Conservation (phyloP, 768 basidiomycete species). For the Amanita exitialis region DNA sequence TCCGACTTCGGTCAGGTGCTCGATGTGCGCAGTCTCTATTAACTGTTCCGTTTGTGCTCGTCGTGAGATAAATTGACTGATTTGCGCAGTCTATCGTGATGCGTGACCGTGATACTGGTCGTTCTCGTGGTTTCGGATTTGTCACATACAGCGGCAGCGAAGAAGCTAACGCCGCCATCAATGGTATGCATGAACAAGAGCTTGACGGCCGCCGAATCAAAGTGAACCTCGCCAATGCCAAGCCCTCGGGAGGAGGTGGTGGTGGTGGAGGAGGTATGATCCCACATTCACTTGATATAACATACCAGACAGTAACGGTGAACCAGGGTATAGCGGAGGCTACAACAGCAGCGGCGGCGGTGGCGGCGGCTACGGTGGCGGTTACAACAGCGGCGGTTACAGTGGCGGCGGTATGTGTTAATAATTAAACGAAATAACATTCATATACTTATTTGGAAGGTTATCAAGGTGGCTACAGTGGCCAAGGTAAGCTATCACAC, state of each 20-base stretch:
- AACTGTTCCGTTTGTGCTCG: constrained; percentile 16
- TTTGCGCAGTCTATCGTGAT: constrained; percentile 83
- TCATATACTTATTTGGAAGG: neutral
- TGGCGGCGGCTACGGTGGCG: constrained; percentile 16
- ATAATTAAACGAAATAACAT: neutral
- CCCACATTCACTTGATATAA: constrained; percentile 1
- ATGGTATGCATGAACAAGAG: constrained; percentile 75
- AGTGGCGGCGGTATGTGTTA: constrained; percentile 9
- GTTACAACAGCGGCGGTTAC: constrained; percentile 17
- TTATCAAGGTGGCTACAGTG: constrained; percentile 9
- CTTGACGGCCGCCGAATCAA: constrained; percentile 91
- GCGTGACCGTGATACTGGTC: constrained; percentile 97
- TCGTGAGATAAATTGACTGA: constrained; percentile 26
- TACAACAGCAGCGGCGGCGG: constrained; percentile 9
- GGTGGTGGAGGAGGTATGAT: constrained; percentile 28
- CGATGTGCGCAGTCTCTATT: constrained; percentile 72
- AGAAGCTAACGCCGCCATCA: constrained; percentile 78
- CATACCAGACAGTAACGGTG: constrained; percentile 4
- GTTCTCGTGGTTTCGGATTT: constrained; percentile 96
- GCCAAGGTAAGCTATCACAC: neutral
- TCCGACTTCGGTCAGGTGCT: constrained; percentile 67
- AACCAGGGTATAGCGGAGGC: constrained; percentile 13
- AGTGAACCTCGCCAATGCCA: constrained; percentile 75
- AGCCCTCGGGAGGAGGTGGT: constrained; percentile 43
- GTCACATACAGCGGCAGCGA: constrained; percentile 56